These are phyloP conservation scores for Saccharomycopsis lassenensis DNA, from an alignment of 805 yeast species.

Conservation along the genomic window DNA sequence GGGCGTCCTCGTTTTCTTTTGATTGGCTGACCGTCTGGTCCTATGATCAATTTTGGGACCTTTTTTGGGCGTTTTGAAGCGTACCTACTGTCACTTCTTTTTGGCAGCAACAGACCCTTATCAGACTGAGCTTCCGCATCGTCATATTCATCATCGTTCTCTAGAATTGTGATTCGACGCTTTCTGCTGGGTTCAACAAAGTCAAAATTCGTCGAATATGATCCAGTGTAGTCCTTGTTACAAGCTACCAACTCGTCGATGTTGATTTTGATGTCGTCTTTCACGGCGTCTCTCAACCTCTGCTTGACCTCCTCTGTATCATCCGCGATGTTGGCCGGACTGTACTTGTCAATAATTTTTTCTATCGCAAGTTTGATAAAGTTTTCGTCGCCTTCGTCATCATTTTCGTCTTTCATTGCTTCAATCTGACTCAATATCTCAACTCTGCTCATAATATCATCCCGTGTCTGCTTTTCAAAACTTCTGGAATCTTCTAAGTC, in stretches of 20 bases:
- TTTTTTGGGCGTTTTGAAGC: too few relatives aligned
- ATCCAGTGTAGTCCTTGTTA: not conserved
- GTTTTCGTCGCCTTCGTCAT: constrained; percentile 23
- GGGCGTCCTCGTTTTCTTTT: too few relatives aligned
- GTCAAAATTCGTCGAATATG: not conserved
- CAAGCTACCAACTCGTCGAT: not conserved
- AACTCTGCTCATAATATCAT: constrained; percentile 30
- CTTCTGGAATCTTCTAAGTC: constrained; percentile 55
- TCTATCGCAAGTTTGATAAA: constrained; percentile 17
- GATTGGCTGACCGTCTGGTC: too few relatives aligned
- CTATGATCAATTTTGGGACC: too few relatives aligned
- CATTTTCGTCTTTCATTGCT: constrained; percentile 23
- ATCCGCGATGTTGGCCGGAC: not conserved
- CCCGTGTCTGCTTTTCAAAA: constrained; percentile 44
- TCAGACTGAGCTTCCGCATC: too few relatives aligned
- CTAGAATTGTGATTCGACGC: too few relatives aligned
- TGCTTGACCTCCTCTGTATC: constrained; percentile 2
- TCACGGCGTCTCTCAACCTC: not conserved
- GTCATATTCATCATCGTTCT: too few relatives aligned
- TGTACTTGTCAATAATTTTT: constrained; percentile 1
- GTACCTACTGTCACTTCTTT: too few relatives aligned
- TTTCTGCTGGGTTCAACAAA: not conserved
- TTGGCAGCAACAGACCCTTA: too few relatives aligned
- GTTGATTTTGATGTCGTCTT: constrained; percentile 1
- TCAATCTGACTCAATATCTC: constrained; percentile 19